Conservation (phyloP, 495 filamentous ascomycete genomes). For the Penicillium daleae region DNA sequence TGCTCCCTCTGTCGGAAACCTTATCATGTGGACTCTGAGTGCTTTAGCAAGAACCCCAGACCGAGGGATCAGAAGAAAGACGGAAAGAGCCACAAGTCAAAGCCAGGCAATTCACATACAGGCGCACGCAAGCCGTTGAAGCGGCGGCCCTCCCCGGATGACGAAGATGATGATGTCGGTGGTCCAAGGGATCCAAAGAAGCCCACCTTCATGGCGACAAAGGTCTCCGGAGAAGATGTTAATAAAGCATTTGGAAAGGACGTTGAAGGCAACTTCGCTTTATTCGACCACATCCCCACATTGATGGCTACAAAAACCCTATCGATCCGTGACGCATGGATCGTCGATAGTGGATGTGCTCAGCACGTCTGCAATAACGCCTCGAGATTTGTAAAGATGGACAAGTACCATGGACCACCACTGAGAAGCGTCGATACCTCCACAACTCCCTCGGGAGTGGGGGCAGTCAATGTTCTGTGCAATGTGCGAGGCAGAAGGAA, state of each 20-base stretch:
- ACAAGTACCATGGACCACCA: too few relatives aligned
- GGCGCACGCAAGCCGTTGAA: slow-evolving; percentile 17
- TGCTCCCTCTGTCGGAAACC: not conserved
- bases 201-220: not conserved
- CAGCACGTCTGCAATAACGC: too few relatives aligned
- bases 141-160: slow-evolving; percentile 14
- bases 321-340: not conserved
- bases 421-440: too few relatives aligned
- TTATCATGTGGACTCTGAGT: not conserved
- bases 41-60: too few relatives aligned
- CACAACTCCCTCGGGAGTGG: too few relatives aligned
- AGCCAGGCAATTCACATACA: slow-evolving; percentile 12
- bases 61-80: slow-evolving; percentile 6
- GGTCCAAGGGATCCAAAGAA: not conserved
- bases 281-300: not conserved
- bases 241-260: not conserved
- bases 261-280: not conserved
- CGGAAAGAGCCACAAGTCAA: slow-evolving; percentile 8
- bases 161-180: slow-evolving; percentile 15
- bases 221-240: not conserved
- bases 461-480: too few relatives aligned
- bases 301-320: not conserved
- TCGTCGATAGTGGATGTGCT: too few relatives aligned
- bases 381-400: too few relatives aligned
- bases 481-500: too few relatives aligned